Base-by-base conservation (phyloP, 768 basidiomycete genomes). In the Hortiboletus campestris region DNA sequence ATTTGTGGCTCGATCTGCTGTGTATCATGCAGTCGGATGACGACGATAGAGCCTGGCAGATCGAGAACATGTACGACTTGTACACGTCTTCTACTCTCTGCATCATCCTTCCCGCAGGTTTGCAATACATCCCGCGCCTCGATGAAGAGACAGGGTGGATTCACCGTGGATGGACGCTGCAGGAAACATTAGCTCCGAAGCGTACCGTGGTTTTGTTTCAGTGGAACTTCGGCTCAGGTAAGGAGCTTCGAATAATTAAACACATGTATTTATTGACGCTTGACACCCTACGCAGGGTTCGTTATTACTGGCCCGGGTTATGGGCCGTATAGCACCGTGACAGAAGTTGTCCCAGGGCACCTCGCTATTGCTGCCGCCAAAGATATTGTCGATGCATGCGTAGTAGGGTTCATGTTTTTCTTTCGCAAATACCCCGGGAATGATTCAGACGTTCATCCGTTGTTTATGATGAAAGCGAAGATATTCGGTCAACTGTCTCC, bases 371-470 rank as follows among this genome's bases (percentile, higher is more conserved):
- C 47, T 25, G 5, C 35, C 8, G 35, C n/a, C 34, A 48, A 48
- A 22, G 47, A 48, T 48, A n/a, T 48, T n/a, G 22, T 48, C 47
- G 47, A 48, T 13, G 47, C 47, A 28, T 48, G 47, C 22, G 47
- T 48, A 17, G 11, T 8, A n/a, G 47, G 47, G 22, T 48, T 36
- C 17, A 28, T 28, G 47, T 38, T 28, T 17, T 48, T 48, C 47
- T 48, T 48, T 28, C 47, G 47, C 12, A 8, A 38, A 36, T 48
- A 0, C 16, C 35, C 35, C 17, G 47, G 47, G 8, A 25, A n/a
- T 3, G 47, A 48, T 25, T 22, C 47, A 28, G 2, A 25, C 12
- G 25, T 28, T n/a, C 34, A 17, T 25, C 47, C 47, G 8, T 22
- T 36, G 17, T 48, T 48, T n/a, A 48, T 38, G 47, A 38, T 48